Evolutionary conservation across 2,329 filamentous ascomycete genomes (phyloP).

Genomic region (Sporothrix pseudoabietina): DNA sequence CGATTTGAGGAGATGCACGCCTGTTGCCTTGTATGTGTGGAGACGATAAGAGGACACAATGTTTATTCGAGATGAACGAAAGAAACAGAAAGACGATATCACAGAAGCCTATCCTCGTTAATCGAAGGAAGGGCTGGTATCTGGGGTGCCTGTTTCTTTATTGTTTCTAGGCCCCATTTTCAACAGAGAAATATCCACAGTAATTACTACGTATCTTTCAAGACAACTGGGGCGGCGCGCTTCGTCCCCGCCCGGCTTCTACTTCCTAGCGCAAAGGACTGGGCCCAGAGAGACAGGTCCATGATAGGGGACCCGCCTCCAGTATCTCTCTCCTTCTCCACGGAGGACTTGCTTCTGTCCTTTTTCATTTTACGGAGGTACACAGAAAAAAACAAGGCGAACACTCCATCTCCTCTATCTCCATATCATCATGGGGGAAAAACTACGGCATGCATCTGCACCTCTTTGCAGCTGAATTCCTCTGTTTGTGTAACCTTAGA

Average conservation of each 20-base stretch:
- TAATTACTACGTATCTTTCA: too few species aligned
- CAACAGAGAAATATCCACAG: neutral
- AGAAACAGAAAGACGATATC: neutral
- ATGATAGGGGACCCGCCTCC: neutral
- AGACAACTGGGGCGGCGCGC: neutral
- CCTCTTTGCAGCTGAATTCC: neutral
- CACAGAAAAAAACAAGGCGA: constrained; percentile 20
- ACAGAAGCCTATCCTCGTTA: neutral
- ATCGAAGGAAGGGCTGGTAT: neutral
- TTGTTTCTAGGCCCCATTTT: neutral
- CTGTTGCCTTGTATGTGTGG: constrained; percentile 17
- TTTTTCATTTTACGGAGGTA: neutral
- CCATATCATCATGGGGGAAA: neutral
- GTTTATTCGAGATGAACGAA: neutral
- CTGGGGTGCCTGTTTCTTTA: neutral
- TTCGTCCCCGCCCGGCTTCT: constrained; percentile 25
- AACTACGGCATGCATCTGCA: neutral
- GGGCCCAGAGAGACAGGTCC: neutral
- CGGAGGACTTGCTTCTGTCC: neutral
- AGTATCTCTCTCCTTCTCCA: neutral
- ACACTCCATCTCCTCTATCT: neutral
- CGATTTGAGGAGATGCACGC: neutral
- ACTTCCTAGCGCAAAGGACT: constrained; percentile 8
- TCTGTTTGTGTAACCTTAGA: neutral
- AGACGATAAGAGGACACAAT: neutral